Base-by-base conservation (phyloP, 257 asterid genomes). In the Voacanga thouarsii region DNA sequence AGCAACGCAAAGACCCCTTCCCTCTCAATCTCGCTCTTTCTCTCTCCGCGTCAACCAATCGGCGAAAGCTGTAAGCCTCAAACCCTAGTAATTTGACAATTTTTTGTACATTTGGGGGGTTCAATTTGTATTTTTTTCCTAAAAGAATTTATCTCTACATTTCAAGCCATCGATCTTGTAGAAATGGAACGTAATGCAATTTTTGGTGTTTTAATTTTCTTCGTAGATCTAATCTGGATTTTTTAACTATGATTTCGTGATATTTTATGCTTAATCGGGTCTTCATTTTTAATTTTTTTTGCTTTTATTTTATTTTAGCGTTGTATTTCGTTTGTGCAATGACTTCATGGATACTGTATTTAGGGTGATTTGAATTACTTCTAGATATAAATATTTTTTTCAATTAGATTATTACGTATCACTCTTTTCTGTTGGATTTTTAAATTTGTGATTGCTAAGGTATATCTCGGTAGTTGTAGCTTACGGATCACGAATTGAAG, bases 111-210 rank as follows among this genome's bases (percentile, higher is more conserved):
- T 33, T 47, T 50, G 18, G 24, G 14, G 1, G n/a, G 24, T 7
- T 30, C 14, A 49, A 47, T 16, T 33, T 39, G 60, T 26, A 4
- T 41, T 24, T 72, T 8, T 50, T 72, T n/a, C 0, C 0, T 10
- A 47, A 44, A 41, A 45, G 5, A n/a, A 41, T 12, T 41, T 23
- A n/a, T 45, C 21, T 53, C 23, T 45, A 5, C 74, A 49, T 50
- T 71, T 72, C 26, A n/a, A 24, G 61, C 75, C 39, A 6, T 28
- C 77, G 77, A 55, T 73, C 77, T 73, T 33, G 61, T 55, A n/a
- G 30, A 51, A 72, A 53, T 55, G 49, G 30, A 39, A 73, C 16
- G 30, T 14, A 72, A 50, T 51, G 24, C 2, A 49, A 18, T 19
- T 55, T 33, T 28, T 50, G n/a, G 6, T 6, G 51, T 53, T 30